Evolutionary conservation across 148 eudicot genomes (phyloP), one percentile per base, ranked within the genome.

Genomic region (Silene conica): DNA sequence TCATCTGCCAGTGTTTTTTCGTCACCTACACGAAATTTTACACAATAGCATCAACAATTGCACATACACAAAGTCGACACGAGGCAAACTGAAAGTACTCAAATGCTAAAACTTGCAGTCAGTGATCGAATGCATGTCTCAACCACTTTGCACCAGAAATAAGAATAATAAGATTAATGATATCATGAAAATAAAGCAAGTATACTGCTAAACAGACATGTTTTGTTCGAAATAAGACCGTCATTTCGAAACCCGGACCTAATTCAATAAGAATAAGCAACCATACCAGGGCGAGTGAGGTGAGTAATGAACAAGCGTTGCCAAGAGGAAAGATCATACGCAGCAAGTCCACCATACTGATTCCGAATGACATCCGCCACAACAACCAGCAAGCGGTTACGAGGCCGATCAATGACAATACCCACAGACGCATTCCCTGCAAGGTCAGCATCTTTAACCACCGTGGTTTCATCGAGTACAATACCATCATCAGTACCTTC

Each of bases 1-100:
- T 94, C 98, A 21, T 94, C 98, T 19, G 96, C 98, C 34, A 91
- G 81, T 28, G 89, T 70, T 71, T 88, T 93, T 59, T 74, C 94
- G 28, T 81, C 91, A 68, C 80, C 97, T 94, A 72, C 67, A 55
- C 7, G 6, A 9, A 0, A 50, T 25, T n/a, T 41, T 22, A 23
- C 13, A 5, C 6, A 25, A 13, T 2, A 62, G 14, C 23, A 62
- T 22, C 20, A 23, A 61, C 65, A 28, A 61, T 25, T 23, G 26
- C 38, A 23, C 2, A 25, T 15, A 6, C 43, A 7, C n/a, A 62
- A 0, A 2, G 1, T 58, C 8, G 2, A 19, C 62, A 0, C 1
- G 0, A 58, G 26, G 7, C 8, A 9, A 38, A 38, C 43, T 38
- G 43, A 38, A 38, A 38, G 43, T 9, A 38, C 9, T 6, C 43